These are phyloP conservation scores for Trametes hirsuta DNA, from an alignment of 1,284 basidiomycete species.

Conservation along the genomic window DNA sequence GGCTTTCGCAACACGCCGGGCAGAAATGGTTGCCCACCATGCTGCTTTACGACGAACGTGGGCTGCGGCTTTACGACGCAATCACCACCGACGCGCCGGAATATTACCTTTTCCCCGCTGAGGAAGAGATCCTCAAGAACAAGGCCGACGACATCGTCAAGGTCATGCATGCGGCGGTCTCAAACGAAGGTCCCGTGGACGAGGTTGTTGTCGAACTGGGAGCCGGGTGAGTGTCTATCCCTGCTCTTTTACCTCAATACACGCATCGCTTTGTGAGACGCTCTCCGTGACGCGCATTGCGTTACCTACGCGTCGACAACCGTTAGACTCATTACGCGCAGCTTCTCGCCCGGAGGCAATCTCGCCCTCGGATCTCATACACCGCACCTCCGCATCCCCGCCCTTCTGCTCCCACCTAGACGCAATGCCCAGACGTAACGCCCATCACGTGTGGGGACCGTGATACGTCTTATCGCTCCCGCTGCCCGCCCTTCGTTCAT, in stretches of 20 bases:
- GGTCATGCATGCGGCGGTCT: constrained; percentile 67
- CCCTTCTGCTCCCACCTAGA: neutral
- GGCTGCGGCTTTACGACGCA: constrained; percentile 81
- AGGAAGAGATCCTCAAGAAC: constrained; percentile 70
- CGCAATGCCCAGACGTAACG: neutral
- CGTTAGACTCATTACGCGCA: neutral
- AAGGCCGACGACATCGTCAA: constrained; percentile 70
- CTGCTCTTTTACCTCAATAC: constrained; percentile 7
- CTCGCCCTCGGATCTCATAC: constrained; percentile 11
- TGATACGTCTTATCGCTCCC: constrained; percentile 14
- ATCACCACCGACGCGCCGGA: constrained; percentile 83
- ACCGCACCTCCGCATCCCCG: constrained; percentile 5
- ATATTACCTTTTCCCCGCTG: constrained; percentile 87
- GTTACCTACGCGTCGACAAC: neutral
- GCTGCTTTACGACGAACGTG: constrained; percentile 86
- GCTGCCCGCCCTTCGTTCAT: neutral
- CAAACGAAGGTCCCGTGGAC: constrained; percentile 48
- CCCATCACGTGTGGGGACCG: constrained; percentile 9
- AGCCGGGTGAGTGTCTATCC: constrained; percentile 70
- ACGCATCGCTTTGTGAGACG: neutral
- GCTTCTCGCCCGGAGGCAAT: constrained; percentile 9
- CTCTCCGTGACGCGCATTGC: neutral
- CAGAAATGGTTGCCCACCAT: constrained; percentile 80
- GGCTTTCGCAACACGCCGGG: constrained; percentile 56
- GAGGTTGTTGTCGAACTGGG: constrained; percentile 83